These are phyloP conservation scores for Triticum dicoccoides DNA, from an alignment of 176 grass and related monocot species.

Conservation along the genomic window DNA sequence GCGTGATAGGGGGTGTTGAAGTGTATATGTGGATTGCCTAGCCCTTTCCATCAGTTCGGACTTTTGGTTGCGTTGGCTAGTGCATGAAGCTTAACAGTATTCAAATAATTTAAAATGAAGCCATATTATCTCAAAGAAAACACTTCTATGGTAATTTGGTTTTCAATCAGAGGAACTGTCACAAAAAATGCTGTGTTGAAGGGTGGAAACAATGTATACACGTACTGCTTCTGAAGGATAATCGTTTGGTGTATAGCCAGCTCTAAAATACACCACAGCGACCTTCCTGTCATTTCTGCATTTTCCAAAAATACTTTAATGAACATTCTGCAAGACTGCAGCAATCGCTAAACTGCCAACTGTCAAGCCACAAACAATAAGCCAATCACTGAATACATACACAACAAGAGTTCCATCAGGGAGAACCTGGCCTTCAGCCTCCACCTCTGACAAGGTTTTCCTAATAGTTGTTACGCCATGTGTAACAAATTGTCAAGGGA, in stretches of 20 bases:
- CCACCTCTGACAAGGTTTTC: constrained; percentile 91
- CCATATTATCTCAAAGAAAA: neutral
- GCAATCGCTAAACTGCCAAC: neutral
- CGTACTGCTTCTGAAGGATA: constrained; percentile 98
- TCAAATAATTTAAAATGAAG: neutral
- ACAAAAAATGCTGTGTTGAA: constrained; percentile 1
- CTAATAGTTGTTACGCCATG: constrained; percentile 81
- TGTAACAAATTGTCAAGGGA: constrained; percentile 74
- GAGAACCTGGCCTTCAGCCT: constrained; percentile 71
- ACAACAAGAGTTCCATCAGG: constrained; percentile 75
- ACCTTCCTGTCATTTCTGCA: constrained; percentile 65
- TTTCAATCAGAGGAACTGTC: neutral
- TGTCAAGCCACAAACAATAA: neutral
- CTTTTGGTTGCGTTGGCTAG: too few species aligned
- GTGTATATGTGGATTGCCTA: too few species aligned
- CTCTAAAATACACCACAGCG: constrained; percentile 89
- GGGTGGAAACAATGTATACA: neutral
- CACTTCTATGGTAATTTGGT: neutral
- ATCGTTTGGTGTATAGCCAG: constrained; percentile 95
- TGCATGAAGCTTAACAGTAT: too few species aligned
- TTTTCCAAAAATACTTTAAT: constrained; percentile 28
- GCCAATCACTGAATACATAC: constrained; percentile 42
- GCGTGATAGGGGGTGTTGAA: too few species aligned
- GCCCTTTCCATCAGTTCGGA: too few species aligned
- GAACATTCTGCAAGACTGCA: constrained; percentile 2